A percentile compares a stretch with the other conserved stretches of the same genome.
These are phyloP conservation scores for Tetrahymena elliotti DNA, from an alignment of 73 alveolate genomes.

Conservation along the genomic window DNA sequence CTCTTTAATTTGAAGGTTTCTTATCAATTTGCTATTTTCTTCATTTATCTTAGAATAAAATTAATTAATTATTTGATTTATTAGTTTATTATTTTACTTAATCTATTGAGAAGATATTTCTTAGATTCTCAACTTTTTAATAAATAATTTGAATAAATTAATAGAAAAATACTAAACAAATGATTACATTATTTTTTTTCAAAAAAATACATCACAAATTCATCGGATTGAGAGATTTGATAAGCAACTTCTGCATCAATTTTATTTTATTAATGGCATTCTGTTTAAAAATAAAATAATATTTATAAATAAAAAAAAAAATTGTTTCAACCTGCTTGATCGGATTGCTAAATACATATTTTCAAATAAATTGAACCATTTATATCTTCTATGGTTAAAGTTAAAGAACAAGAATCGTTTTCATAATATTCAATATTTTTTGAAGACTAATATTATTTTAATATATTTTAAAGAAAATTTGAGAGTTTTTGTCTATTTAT, in stretches of 20 bases:
- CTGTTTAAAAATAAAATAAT: background rate
- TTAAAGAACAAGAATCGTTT: background rate
- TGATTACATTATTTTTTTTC: background rate
- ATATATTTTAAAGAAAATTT: background rate
- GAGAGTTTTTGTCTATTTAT: too few species aligned
- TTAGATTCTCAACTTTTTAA: background rate
- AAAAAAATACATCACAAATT: background rate
- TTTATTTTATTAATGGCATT: too few species aligned
- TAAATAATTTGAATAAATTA: too few species aligned
- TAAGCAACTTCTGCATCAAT: background rate
- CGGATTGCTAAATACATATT: background rate
- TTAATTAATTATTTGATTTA: too few species aligned
- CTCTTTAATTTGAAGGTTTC: background rate
- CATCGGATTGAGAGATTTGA: background rate
- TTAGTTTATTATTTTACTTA: background rate
- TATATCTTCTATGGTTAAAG: background rate
- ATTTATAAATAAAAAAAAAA: too few species aligned
- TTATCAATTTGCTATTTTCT: background rate
- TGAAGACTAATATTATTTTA: background rate
- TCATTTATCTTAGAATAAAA: background rate
- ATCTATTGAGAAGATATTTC: background rate
- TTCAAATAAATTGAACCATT: background rate
- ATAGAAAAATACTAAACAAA: too few species aligned
- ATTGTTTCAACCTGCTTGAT: background rate
- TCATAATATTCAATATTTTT: background rate